These are phyloP conservation scores for Penicillium longicatenatum DNA, from an alignment of 495 filamentous ascomycete species.

Conservation along the genomic window DNA sequence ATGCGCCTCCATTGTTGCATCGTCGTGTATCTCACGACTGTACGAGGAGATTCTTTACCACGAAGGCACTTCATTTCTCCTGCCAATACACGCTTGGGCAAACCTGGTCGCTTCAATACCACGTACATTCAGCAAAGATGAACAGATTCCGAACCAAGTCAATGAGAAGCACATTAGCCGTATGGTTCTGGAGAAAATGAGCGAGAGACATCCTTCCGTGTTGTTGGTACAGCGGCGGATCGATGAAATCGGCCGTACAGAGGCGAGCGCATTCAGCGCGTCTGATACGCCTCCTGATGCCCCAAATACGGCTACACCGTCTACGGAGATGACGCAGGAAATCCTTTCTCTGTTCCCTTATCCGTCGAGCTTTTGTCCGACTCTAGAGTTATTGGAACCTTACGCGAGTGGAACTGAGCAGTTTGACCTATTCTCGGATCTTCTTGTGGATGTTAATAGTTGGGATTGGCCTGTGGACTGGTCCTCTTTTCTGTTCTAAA, in stretches of 20 bases:
- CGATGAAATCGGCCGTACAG: not conserved
- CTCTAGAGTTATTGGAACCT: not conserved
- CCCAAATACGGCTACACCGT: not conserved
- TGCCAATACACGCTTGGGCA: slow-evolving; percentile 18
- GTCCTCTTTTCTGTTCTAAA: not conserved
- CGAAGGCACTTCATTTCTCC: slow-evolving; percentile 12
- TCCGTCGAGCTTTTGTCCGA: not conserved
- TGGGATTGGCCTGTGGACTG: not conserved
- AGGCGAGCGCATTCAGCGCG: not conserved
- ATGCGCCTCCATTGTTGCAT: slow-evolving; percentile 18
- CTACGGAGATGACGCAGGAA: not conserved
- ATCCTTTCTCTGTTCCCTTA: not conserved
- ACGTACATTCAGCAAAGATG: slow-evolving; percentile 15
- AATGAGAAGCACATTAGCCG: slow-evolving; percentile 11
- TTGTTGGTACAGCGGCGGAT: slow-evolving; percentile 1
- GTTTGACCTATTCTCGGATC: not conserved
- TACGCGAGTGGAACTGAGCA: not conserved
- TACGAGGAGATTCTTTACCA: slow-evolving; percentile 22
- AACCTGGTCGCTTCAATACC: slow-evolving; percentile 19
- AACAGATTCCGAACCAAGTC: slow-evolving; percentile 1
- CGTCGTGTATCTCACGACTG: slow-evolving; percentile 19
- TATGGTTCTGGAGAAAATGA: slow-evolving; percentile 11
- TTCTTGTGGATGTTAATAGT: not conserved
- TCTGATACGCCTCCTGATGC: not conserved
- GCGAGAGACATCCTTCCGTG: slow-evolving; percentile 13